Conservation (phyloP, 495 filamentous ascomycete species). For the Staphylotrichum tortipilum region DNA sequence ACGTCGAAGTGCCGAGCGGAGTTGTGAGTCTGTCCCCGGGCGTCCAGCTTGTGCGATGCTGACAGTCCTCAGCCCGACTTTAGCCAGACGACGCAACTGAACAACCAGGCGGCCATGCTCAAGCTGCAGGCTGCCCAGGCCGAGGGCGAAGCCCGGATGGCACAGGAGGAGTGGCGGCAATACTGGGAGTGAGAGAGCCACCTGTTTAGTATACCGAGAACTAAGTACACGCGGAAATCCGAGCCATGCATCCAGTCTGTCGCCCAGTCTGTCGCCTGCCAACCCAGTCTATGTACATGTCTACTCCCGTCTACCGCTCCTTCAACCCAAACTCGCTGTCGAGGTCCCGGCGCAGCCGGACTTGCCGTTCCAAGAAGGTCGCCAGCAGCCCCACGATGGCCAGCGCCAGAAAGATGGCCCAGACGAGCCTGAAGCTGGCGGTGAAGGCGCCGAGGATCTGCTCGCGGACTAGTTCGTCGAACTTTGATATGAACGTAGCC, state of each 20-base stretch:
- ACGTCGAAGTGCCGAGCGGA: too few species aligned
- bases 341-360: conserved; percentile 25
- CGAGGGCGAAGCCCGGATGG: conserved; percentile 3
- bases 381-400: conserved; percentile 16
- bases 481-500: not conserved
- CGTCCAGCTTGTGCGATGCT: too few species aligned
- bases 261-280: too few species aligned
- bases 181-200: conserved; percentile 4
- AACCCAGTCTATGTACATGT: too few species aligned
- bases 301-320: not conserved
- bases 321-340: conserved; percentile 32
- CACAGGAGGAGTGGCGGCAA: conserved; percentile 10
- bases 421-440: conserved; percentile 7
- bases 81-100: conserved; percentile 7
- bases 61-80: conserved; percentile 8
- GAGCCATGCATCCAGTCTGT: too few species aligned
- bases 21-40: too few species aligned
- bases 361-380: conserved; percentile 28
- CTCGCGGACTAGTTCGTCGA: not conserved
- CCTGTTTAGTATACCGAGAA: not conserved
- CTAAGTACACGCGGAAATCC: too few species aligned
- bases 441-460: conserved; percentile 8
- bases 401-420: conserved; percentile 14
- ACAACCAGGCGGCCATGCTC: conserved; percentile 12
- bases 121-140: conserved; percentile 10